Conservation (phyloP, 495 filamentous ascomycete genomes). For the Chaetomium fimeti region DNA sequence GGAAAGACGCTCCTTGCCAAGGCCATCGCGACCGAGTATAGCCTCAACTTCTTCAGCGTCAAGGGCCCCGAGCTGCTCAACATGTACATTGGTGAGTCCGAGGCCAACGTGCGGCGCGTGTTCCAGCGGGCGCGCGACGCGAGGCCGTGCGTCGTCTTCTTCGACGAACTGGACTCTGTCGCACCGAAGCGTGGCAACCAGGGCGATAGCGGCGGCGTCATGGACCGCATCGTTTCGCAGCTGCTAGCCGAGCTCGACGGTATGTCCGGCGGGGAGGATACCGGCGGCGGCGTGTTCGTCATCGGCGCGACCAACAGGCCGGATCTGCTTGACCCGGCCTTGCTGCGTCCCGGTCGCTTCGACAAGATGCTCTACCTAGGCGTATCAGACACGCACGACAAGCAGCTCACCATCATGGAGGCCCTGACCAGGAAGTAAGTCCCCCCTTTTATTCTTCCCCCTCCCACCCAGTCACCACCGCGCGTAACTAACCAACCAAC, state of each 20-base stretch:
- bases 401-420: conserved; percentile 91
- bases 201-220: conserved; percentile 95
- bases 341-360: conserved; percentile 88
- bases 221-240: conserved; percentile 98
- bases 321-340: conserved; percentile 86
- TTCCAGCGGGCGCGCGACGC: conserved; percentile 95
- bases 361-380: conserved; percentile 99
- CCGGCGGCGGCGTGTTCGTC: conserved; percentile 86
- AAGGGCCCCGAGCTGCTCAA: conserved; percentile 97
- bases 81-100: conserved; percentile 99
- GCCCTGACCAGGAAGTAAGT: conserved; percentile 87
- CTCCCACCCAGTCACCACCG: not conserved
- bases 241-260: conserved; percentile 93
- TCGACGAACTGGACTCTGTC: conserved; percentile 95
- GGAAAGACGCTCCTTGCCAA: conserved; percentile 97
- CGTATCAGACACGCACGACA: conserved; percentile 93
- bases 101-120: conserved; percentile 93
- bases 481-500: conserved; percentile 1
- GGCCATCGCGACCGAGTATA: conserved; percentile 97
- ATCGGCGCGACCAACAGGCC: conserved; percentile 96
- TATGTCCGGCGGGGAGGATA: conserved; percentile 90
- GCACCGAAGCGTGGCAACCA: conserved; percentile 97
- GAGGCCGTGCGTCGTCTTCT: conserved; percentile 97
- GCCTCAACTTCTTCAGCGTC: conserved; percentile 97
- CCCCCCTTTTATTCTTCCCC: not conserved